A percentile compares a stretch with the other conserved stretches of the same genome.
Conservation (phyloP, 352 stramenopile genomes). For the Thalassiosira gravida region DNA sequence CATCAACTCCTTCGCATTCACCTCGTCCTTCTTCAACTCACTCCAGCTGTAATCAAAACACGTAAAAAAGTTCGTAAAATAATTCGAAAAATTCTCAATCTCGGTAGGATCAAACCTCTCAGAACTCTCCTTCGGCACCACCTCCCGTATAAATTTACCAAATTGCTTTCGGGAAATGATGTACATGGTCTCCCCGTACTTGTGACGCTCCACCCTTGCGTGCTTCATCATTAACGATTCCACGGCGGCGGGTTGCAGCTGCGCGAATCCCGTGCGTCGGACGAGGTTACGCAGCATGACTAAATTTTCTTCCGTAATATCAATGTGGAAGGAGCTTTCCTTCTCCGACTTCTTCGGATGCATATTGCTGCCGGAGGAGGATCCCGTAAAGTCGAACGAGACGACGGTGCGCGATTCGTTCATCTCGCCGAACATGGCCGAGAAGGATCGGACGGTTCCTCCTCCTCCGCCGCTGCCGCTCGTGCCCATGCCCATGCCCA, state of each 20-base stretch:
- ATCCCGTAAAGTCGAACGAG: conserved; percentile 82
- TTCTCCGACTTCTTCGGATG: neutral
- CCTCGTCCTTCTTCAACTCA: conserved; percentile 67
- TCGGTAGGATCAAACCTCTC: conserved; percentile 63
- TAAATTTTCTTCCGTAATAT: conserved; percentile 83
- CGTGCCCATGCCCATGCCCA: too few relatives aligned
- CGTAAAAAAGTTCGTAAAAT: conserved; percentile 77
- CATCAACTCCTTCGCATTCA: conserved; percentile 76
- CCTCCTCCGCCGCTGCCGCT: too few relatives aligned
- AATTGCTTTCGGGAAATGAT: conserved; percentile 66
- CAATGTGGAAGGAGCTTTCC: conserved; percentile 63
- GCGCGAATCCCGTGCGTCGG: conserved; percentile 58
- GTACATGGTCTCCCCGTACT: conserved; percentile 39
- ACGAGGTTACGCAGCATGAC: conserved; percentile 71
- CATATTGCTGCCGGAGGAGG: neutral
- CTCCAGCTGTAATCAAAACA: conserved; percentile 66
- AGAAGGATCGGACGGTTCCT: conserved; percentile 34
- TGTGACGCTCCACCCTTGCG: conserved; percentile 37
- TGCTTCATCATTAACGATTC: conserved; percentile 68
- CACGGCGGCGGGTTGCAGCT: conserved; percentile 55
- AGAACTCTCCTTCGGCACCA: conserved; percentile 58
- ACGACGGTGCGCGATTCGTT: conserved; percentile 67
- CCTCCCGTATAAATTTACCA: conserved; percentile 66
- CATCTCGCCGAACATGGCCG: conserved; percentile 45
- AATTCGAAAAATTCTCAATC: conserved; percentile 72